These are phyloP conservation scores for Handroanthus guayacan DNA, from an alignment of 257 asterid genomes.

Conservation along the genomic window DNA sequence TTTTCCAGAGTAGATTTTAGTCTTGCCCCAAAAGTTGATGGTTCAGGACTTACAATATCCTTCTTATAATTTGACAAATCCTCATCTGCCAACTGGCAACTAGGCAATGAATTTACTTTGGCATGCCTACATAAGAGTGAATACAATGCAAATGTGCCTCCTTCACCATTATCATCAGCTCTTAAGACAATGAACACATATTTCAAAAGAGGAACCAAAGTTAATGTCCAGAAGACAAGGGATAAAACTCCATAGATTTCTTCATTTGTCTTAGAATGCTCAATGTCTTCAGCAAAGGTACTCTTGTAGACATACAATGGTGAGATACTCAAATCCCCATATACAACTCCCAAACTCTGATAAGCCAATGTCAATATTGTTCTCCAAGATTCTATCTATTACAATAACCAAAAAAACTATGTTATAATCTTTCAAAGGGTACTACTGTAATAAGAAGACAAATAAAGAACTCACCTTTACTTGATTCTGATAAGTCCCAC, in stretches of 20 bases:
- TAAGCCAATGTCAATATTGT: conserved; percentile 76
- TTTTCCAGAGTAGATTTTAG: conserved; percentile 71
- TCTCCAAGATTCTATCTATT: conserved; percentile 81
- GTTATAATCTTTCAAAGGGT: not conserved
- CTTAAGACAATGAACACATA: conserved; percentile 85
- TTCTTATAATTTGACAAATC: conserved; percentile 69
- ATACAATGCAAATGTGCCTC: conserved; percentile 92
- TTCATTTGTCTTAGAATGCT: conserved; percentile 80
- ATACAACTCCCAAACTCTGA: conserved; percentile 92
- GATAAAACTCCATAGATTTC: conserved; percentile 93
- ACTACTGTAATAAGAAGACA: not conserved
- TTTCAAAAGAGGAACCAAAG: conserved; percentile 80
- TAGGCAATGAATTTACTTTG: conserved; percentile 76
- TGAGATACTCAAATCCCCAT: conserved; percentile 92
- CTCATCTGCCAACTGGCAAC: conserved; percentile 77
- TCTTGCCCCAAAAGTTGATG: conserved; percentile 59
- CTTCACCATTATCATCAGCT: conserved; percentile 97
- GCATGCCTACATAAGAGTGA: conserved; percentile 87
- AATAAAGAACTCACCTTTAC: conserved; percentile 58
- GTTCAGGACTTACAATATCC: conserved; percentile 54
- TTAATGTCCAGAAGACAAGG: conserved; percentile 86
- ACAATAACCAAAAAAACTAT: not conserved
- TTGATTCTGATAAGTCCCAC: conserved; percentile 57
- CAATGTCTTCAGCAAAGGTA: conserved; percentile 86
- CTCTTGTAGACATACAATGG: conserved; percentile 87